Base-by-base conservation (phyloP, 2,329 filamentous ascomycete genomes). In the Dothidotthia symphoricarpi region DNA sequence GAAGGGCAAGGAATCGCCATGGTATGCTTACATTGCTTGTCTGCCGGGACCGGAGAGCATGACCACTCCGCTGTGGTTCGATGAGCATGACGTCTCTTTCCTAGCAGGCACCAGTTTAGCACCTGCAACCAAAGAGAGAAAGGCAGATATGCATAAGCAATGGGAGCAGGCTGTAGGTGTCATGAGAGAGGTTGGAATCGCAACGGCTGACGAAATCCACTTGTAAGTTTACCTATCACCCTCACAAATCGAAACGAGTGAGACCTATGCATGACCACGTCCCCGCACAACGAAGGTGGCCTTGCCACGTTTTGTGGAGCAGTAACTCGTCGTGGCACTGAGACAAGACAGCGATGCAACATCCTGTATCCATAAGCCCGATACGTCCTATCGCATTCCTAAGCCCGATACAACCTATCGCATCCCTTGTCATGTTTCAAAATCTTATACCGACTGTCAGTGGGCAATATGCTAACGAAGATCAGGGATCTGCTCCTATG, bases 401-500 rank as follows among this genome's bases (percentile, higher is more conserved):
- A 9, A 22, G 19, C 19, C 19, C 5, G 19, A 9, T 5, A 22
- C 5, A 22, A 9, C 19, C 9, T 22, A 22, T 22, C 9, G 19
- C 5, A 22, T 22, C 9, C 9, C 19, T 9, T 22, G 19, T 6
- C 19, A 9, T 9, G 9, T 22, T 5, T 6, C 19, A 5, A 22
- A 22, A 22, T 22, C 19, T 22, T n/a, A n/a, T n/a, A n/a, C n/a
- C n/a, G n/a, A n/a, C n/a, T n/a, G n/a, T n/a, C n/a, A n/a, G 24
- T 30, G 29, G 24, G 16, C 36, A 22, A 13, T 29, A 31, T 22
- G 43, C 58, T 61, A 39, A 60, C 45, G 8, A 16, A 4, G 28
- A 27, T 13, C 56, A 76, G 74, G 69, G 59, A 71, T 27, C 64
- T 71, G 11, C 74, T 70, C 45, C 55, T 67, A 27, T 76, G 75